These are phyloP conservation scores for Sphagnum contortum DNA, from an alignment of 225 moss, liverwort and hornwort genomes.

Conservation along the genomic window DNA sequence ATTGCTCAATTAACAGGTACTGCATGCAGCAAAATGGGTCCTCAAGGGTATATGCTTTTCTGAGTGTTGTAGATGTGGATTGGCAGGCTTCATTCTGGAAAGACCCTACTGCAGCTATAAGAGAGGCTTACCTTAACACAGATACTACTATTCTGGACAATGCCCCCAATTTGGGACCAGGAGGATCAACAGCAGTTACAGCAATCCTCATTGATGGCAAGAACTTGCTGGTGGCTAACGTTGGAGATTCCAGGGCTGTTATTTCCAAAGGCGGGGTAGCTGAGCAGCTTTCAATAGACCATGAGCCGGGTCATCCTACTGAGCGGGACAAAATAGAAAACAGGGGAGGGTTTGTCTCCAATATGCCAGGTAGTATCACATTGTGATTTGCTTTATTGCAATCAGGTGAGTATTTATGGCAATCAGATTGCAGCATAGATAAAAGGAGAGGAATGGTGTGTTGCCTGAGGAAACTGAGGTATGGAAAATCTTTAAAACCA, in stretches of 20 bases:
- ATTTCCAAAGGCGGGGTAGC: conserved; percentile 55
- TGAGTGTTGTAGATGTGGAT: background rate
- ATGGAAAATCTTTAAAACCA: no score
- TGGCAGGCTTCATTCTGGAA: conserved; percentile 70
- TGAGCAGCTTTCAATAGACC: conserved; percentile 80
- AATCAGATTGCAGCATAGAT: no score
- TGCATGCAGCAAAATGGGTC: no score
- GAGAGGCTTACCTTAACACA: conserved; percentile 70
- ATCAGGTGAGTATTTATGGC: no score
- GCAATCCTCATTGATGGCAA: conserved; percentile 79
- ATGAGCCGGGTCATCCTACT: conserved; percentile 55
- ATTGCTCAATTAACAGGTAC: background rate
- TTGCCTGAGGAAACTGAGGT: no score
- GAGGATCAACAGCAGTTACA: conserved; percentile 96
- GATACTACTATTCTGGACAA: conserved; percentile 67
- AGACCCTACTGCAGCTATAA: conserved; percentile 63
- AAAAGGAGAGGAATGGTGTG: no score
- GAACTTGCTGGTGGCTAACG: conserved; percentile 71
- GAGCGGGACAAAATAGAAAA: conserved; percentile 62
- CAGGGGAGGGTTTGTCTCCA: conserved; percentile 95
- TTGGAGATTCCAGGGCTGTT: conserved; percentile 93
- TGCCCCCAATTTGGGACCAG: conserved; percentile 74
- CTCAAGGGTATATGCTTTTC: no score
- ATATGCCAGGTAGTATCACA: conserved; percentile 74
- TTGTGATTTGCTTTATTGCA: background rate